These are phyloP conservation scores for Diversispora epigaea DNA, from an alignment of 192 early-diverging fungal genomes.

Conservation along the genomic window DNA sequence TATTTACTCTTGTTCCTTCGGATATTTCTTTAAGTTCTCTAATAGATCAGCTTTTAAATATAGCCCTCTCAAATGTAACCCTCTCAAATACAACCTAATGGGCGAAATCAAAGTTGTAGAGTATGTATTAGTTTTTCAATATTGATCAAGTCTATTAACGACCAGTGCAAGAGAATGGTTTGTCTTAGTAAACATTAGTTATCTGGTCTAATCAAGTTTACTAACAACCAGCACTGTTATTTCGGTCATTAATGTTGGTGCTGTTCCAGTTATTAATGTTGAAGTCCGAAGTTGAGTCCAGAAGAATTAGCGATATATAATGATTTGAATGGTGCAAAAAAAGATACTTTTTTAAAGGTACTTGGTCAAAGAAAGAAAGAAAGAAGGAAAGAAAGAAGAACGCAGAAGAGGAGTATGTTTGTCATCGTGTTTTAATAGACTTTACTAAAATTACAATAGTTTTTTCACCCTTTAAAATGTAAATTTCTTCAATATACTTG, in stretches of 20 bases:
- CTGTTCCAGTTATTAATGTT: too few species aligned
- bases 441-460: slow-evolving; percentile 23
- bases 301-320: slow-evolving; percentile 28
- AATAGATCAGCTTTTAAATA: too few species aligned
- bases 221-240: not conserved
- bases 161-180: slow-evolving; percentile 14
- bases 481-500: not conserved
- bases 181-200: slow-evolving; percentile 24
- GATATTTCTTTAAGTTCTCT: too few species aligned
- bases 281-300: slow-evolving; percentile 17
- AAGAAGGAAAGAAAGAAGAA: slow-evolving; percentile 18
- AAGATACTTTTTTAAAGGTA: slow-evolving; percentile 22
- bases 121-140: slow-evolving; percentile 24
- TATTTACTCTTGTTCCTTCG: too few species aligned
- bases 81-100: slow-evolving; percentile 20
- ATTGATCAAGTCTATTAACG: not conserved
- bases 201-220: slow-evolving; percentile 14
- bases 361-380: slow-evolving; percentile 22
- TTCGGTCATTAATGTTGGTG: too few species aligned
- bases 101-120: slow-evolving; percentile 15
- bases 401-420: slow-evolving; percentile 24
- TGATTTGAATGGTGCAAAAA: slow-evolving; percentile 11
- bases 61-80: too few species aligned
- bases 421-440: slow-evolving; percentile 10
- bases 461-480: slow-evolving; percentile 19